These are phyloP conservation scores for Dentipellis sp. DNA, from an alignment of 768 basidiomycete genomes.

Conservation along the genomic window DNA sequence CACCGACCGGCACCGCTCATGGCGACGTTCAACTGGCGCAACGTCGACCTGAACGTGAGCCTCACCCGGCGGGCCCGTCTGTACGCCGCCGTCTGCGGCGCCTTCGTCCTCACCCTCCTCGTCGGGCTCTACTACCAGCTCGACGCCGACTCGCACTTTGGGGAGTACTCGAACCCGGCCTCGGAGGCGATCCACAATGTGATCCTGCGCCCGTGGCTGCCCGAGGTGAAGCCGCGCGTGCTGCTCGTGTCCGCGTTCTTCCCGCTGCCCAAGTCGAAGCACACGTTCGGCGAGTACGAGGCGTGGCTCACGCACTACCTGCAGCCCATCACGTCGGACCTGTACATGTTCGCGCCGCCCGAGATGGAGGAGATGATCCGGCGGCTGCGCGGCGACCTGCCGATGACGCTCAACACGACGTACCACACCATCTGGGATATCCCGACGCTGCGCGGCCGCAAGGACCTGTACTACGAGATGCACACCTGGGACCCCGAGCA, in stretches of 20 bases:
- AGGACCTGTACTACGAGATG: slow-evolving; percentile 30
- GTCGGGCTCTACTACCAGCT: neutral
- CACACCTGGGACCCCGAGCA: slow-evolving; percentile 37
- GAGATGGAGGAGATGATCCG: slow-evolving; percentile 26
- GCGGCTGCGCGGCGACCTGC: slow-evolving; percentile 21
- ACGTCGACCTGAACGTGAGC: too few relatives aligned
- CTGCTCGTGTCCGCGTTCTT: neutral
- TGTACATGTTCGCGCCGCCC: slow-evolving; percentile 42
- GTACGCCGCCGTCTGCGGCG: slow-evolving; percentile 3
- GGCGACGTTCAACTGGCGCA: too few relatives aligned
- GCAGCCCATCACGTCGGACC: neutral
- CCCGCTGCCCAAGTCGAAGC: neutral
- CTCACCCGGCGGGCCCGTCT: neutral
- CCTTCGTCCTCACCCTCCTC: slow-evolving; percentile 2
- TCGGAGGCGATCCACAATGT: neutral
- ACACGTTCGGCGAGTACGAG: neutral
- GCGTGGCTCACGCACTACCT: neutral
- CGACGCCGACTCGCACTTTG: neutral
- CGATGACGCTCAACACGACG: slow-evolving; percentile 35
- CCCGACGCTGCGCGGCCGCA: slow-evolving; percentile 30
- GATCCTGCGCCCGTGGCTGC: neutral
- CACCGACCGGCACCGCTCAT: too few relatives aligned
- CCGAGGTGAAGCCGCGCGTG: neutral
- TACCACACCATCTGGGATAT: slow-evolving; percentile 37
- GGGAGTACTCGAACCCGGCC: neutral